Base-by-base conservation (phyloP, 176 grass and related monocot species). In the Poa annua region DNA sequence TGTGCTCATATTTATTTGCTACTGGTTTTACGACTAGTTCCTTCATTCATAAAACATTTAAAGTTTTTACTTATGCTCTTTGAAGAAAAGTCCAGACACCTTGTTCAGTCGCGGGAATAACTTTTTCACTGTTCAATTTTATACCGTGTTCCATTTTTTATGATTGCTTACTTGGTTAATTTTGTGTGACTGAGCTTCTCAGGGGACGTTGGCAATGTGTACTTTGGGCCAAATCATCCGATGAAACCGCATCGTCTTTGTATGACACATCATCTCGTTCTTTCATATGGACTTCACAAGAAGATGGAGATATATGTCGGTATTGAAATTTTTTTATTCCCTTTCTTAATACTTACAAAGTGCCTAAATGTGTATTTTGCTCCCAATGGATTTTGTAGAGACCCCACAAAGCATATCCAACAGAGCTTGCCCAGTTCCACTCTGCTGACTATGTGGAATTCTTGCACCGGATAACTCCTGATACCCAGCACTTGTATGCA, bases 221-320 rank as follows among this genome's bases (percentile, higher is more conserved):
- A 98, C 84, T 98, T 98, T 86, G 96, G 96, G 68, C 96, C 96
- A 36, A 98, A 98, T 83, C 96, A 98, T 48, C 96, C 96, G 17
- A 98, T 98, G 96, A 98, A 98, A 70, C 96, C 96, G 8, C 96
- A 98, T 86, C 96, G 96, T 47, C 87, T 98, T 77, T 98, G 96
- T 88, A 98, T 98, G 92, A 95, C 96, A 64, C 96, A 98, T 80
- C 89, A 92, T 89, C 92, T 98, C 44, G 96, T 98, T 50, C 89
- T 98, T 66, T 95, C 92, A 15, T 98, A 98, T 88, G 92, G 79
- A 7, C 96, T 98, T 88, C 91, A 98, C 79, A 90, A 95, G 75
- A 98, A 95, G 83, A 95, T 98, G 96, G 96, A 98, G 90, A 98
- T 98, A 79, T 98, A 91, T 93, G 96, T 95, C 63, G 77, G 92